Conservation (phyloP, 352 stramenopile genomes). For the Phytophthora melonis region DNA sequence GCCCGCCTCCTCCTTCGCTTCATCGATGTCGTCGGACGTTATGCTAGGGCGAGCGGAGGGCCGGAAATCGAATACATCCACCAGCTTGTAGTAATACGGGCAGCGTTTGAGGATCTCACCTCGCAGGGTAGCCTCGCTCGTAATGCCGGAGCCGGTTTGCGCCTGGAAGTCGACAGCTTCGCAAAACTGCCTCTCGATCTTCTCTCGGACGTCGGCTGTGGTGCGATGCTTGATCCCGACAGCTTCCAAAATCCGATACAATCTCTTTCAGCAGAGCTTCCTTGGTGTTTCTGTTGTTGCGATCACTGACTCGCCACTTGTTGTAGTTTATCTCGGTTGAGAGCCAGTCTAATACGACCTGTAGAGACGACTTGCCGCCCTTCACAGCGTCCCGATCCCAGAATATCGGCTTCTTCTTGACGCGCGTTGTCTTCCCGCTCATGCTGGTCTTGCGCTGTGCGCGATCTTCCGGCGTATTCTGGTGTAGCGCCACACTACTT, state of each 20-base stretch:
- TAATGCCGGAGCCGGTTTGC: neutral
- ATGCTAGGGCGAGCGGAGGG: neutral
- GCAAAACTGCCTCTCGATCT: neutral
- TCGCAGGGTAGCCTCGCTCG: neutral
- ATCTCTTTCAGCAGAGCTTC: no score
- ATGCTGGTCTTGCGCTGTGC: neutral
- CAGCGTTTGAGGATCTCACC: no score
- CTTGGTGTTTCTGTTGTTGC: no score
- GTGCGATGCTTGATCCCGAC: neutral
- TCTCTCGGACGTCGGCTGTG: neutral
- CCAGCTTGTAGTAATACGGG: neutral
- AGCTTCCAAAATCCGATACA: no score
- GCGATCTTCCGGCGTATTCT: neutral
- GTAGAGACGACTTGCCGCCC: neutral
- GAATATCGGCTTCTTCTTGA: neutral
- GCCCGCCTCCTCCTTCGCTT: neutral
- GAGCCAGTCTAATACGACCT: no score
- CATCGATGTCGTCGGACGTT: neutral
- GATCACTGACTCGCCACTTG: no score
- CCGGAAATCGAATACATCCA: neutral
- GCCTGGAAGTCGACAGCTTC: conserved; percentile 1
- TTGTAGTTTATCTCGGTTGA: no score
- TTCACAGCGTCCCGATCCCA: neutral
- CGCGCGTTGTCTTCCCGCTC: neutral
- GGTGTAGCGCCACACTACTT: no score